These are phyloP conservation scores for Fusarium paranaense DNA, from an alignment of 2,329 filamentous ascomycete genomes.

Conservation along the genomic window DNA sequence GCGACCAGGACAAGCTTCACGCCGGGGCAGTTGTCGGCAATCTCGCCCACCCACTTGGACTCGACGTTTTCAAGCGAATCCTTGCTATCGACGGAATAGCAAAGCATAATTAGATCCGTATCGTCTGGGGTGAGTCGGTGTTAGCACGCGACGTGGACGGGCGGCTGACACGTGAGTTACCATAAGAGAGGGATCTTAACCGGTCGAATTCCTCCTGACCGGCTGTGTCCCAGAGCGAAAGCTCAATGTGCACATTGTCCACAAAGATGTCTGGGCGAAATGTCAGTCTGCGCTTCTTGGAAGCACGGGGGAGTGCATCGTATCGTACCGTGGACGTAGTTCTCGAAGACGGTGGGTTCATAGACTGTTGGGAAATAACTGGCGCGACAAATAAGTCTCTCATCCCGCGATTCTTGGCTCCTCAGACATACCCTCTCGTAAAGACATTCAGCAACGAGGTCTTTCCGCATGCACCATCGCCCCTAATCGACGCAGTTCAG, in stretches of 20 bases:
- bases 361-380: conserved; percentile 98
- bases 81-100: conserved; percentile 96
- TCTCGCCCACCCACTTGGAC: conserved; percentile 98
- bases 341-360: conserved; percentile 98
- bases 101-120: conserved; percentile 98
- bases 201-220: conserved; percentile 99
- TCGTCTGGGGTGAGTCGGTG: conserved; percentile 64
- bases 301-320: background rate
- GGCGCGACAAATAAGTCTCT: conserved; percentile 31
- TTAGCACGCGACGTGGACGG: conserved; percentile 6
- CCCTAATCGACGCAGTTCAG: conserved; percentile 62
- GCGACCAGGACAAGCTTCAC: conserved; percentile 96
- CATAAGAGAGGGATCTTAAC: conserved; percentile 93
- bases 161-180: conserved; percentile 52
- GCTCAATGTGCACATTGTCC: conserved; percentile 95
- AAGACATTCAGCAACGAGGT: conserved; percentile 98
- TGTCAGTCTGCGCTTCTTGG: conserved; percentile 6
- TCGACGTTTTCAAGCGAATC: conserved; percentile 98
- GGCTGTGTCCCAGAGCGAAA: conserved; percentile 98
- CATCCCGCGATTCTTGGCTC: background rate
- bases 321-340: conserved; percentile 91
- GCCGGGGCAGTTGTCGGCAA: conserved; percentile 95
- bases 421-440: conserved; percentile 82
- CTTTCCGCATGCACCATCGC: conserved; percentile 96
- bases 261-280: conserved; percentile 88